A percentile compares a stretch with the other conserved stretches of the same genome.
Evolutionary conservation across 352 stramenopile species (phyloP).

Genomic region (Globisporangium solare): DNA sequence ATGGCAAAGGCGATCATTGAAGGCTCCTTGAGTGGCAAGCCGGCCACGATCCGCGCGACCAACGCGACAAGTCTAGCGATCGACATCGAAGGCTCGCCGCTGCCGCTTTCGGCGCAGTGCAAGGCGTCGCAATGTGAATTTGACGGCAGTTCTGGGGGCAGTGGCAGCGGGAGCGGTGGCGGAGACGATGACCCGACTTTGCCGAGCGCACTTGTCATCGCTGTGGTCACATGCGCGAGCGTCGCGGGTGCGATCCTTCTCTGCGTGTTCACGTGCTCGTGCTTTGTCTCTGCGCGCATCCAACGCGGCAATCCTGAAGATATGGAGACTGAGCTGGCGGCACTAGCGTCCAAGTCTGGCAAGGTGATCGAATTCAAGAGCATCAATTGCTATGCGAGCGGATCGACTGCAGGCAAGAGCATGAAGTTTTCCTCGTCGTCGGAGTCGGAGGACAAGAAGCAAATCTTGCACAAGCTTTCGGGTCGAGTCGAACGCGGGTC

Average conservation of each 20-base stretch:
- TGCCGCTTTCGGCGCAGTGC: constrained; percentile 64
- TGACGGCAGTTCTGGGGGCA: constrained; percentile 18
- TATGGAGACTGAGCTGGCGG: constrained; percentile 39
- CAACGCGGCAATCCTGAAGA: constrained; percentile 15
- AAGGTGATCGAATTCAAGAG: constrained; percentile 50
- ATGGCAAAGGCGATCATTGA: constrained; percentile 71
- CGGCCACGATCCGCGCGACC: constrained; percentile 40
- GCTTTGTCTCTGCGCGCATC: constrained; percentile 27
- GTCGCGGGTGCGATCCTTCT: constrained; percentile 24
- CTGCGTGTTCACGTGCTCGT: constrained; percentile 34
- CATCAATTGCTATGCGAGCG: constrained; percentile 41
- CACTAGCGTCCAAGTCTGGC: constrained; percentile 36
- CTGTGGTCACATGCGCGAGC: constrained; percentile 25
- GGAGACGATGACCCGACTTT: constrained; percentile 16
- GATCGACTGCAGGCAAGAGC: constrained; percentile 6
- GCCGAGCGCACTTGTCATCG: constrained; percentile 27
- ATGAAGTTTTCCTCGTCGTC: constrained; percentile 6
- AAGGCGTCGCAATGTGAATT: constrained; percentile 58
- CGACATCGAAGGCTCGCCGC: constrained; percentile 62
- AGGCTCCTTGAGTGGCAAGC: constrained; percentile 56
- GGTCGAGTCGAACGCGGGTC: constrained; percentile 47
- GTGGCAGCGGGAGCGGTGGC: constrained; percentile 19
- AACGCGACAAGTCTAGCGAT: constrained; percentile 50
- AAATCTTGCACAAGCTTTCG: constrained; percentile 60
- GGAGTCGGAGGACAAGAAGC: constrained; percentile 17